Base-by-base conservation (phyloP, 768 basidiomycete genomes). In the Clitopilus hobsonii region DNA sequence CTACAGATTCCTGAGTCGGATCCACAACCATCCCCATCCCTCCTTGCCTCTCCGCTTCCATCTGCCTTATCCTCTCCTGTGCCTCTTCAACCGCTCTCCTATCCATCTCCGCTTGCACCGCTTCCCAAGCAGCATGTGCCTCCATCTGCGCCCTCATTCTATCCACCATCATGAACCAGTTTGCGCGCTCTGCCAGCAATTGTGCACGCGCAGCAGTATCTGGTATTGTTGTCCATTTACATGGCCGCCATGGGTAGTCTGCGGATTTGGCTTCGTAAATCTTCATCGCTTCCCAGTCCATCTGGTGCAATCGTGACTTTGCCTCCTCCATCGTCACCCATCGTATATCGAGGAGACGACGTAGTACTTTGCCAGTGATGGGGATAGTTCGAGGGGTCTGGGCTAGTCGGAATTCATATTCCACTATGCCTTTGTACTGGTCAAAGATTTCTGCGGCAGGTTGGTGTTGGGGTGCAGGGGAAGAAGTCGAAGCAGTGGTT, bases 291-390 rank as follows among this genome's bases (percentile, higher is more conserved):
- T 70, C 66, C 56, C 69, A 62, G 49, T 79, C 78, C 56, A 72
- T 68, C 6, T 58, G 57, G 7, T 59, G 56, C 7, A 70, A 69
- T 2, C 71, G 61, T 6, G 53, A 62, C 8, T 59, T 48, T 11
- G 72, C 62, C 50, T 80, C 76, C 5, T 60, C 63, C 49, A 58
- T 49, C 8, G 63, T 64, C 2, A 79, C 56, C 77, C 78, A 80
- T 6, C 68, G 66, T 11, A 76, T 56, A 20, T 69, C 65, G 14
- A 79, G 54, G 1, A 80, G 63, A 4, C 75, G 68, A 0, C 73
- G 67, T 8, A 76, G 59, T 1, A 65, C 68, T 48, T 70, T 73
- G 6, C 76, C 77, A 1, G 63, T 38, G 13, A 80, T 65, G 1
- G 77, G 68, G 14, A 62, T 54, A 1, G 54, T 63, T 26, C 73